phyloP scores from a whole-genome alignment of 305 asterid species.

The Andrographis paniculata region DNA sequence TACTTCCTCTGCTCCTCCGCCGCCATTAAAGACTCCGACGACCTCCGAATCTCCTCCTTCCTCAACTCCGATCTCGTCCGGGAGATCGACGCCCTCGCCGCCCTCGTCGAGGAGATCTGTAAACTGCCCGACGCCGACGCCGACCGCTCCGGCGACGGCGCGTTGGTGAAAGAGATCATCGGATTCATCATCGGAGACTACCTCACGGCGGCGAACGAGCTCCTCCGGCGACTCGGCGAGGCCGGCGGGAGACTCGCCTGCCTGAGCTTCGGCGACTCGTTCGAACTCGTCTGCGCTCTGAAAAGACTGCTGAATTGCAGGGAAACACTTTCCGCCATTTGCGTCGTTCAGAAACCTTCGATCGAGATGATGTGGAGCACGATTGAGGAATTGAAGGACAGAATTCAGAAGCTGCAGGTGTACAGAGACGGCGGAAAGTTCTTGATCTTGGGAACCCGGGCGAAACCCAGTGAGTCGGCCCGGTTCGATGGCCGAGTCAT shows the following conservation, averaged over 20 bases:
- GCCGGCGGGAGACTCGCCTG: conserved; percentile 37
- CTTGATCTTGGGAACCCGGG: conserved; percentile 26
- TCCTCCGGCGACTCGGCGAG: conserved; percentile 52
- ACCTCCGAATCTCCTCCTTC: conserved; percentile 34
- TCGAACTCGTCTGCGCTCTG: conserved; percentile 47
- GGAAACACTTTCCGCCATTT: conserved; percentile 30
- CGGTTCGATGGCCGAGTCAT: conserved; percentile 41
- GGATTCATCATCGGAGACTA: conserved; percentile 40
- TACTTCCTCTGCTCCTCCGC: conserved; percentile 41
- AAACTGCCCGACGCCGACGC: conserved; percentile 37
- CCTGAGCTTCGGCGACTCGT: conserved; percentile 62
- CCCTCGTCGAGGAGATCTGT: conserved; percentile 44
- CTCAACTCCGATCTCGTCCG: conserved; percentile 43
- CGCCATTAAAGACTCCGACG: conserved; percentile 28
- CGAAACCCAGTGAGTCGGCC: conserved; percentile 54
- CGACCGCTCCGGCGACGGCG: conserved; percentile 26
- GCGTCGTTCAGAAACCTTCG: conserved; percentile 38
- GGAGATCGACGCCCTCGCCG: conserved; percentile 45
- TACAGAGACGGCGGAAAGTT: conserved; percentile 24
- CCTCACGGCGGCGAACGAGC: conserved; percentile 38
- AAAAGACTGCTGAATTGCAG: conserved; percentile 52
- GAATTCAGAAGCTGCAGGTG: conserved; percentile 29
- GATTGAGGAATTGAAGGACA: conserved; percentile 33
- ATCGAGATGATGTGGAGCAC: conserved; percentile 43
- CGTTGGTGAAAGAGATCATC: conserved; percentile 35